Percentiles rank a stretch among this genome's conserved stretches.
phyloP scores from a whole-genome alignment of 1,284 basidiomycete species.

The Thelephora terrestris region DNA sequence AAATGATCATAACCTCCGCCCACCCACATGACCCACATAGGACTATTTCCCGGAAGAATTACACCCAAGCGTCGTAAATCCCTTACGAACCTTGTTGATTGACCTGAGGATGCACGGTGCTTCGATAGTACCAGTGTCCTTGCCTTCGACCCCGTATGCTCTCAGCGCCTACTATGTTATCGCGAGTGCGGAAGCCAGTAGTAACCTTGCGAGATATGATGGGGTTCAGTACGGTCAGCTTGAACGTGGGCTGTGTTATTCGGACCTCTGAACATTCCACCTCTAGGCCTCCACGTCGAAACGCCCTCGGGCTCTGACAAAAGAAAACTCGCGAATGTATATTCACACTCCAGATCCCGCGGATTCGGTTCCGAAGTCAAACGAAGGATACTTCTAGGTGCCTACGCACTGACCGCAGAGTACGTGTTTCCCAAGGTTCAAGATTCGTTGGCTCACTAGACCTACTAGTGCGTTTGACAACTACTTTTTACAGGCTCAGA shows the following conservation, averaged over 20 bases:
- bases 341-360: slow-evolving; percentile 47
- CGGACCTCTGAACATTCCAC: neutral
- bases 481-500: slow-evolving; percentile 89
- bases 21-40: slow-evolving; percentile 23
- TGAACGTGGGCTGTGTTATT: neutral
- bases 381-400: slow-evolving; percentile 85
- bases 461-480: slow-evolving; percentile 81
- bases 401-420: slow-evolving; percentile 89
- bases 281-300: slow-evolving; percentile 37
- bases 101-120: slow-evolving; percentile 56
- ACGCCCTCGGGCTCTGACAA: slow-evolving; percentile 32
- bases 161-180: slow-evolving; percentile 94
- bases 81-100: slow-evolving; percentile 39
- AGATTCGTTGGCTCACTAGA: slow-evolving; percentile 1
- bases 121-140: slow-evolving; percentile 56
- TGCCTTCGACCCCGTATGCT: slow-evolving; percentile 72
- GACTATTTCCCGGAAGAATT: slow-evolving; percentile 82
- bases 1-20: slow-evolving; percentile 14
- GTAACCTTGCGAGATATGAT: slow-evolving; percentile 87
- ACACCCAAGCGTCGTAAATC: slow-evolving; percentile 33
- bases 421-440: slow-evolving; percentile 28
- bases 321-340: slow-evolving; percentile 39
- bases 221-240: slow-evolving; percentile 64
- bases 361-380: slow-evolving; percentile 83
- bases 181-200: slow-evolving; percentile 89